Percentiles rank a stretch among this genome's conserved stretches.
Evolutionary conservation across 352 stramenopile genomes (phyloP).

Genomic region (Pythium volutum): DNA sequence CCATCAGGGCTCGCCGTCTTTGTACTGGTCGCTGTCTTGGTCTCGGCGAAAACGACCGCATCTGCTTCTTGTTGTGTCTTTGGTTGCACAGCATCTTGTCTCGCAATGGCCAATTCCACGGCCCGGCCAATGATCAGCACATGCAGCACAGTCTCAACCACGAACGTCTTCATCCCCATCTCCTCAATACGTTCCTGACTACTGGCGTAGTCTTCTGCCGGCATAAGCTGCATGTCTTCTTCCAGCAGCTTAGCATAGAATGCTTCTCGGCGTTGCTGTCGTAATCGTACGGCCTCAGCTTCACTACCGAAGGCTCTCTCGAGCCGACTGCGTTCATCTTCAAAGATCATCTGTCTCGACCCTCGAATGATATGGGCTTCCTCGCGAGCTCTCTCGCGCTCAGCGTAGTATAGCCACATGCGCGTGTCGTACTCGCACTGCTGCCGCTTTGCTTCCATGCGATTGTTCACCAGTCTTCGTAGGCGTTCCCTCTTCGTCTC

Average conservation of each 20-base stretch:
- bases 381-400: not conserved
- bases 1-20: not conserved
- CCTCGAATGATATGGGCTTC: constrained; percentile 6
- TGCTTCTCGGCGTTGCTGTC: not conserved
- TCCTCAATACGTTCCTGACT: not conserved
- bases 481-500: constrained; percentile 20
- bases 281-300: not conserved
- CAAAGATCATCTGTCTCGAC: constrained; percentile 16
- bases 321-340: constrained; percentile 9
- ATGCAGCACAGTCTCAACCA: not conserved
- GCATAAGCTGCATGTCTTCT: constrained; percentile 6
- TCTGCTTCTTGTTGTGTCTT: not conserved
- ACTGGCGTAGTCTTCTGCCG: not conserved
- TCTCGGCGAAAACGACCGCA: not conserved
- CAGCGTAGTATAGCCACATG: not conserved
- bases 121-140: not conserved
- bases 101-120: not conserved
- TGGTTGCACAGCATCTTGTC: not conserved
- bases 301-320: not conserved
- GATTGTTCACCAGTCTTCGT: not conserved
- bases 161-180: not conserved
- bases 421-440: constrained; percentile 7
- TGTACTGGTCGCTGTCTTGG: not conserved
- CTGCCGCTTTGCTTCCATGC: not conserved
- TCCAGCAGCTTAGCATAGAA: constrained; percentile 17